phyloP scores from a whole-genome alignment of 352 stramenopile species.

The Phytophthora macrochlamydospora region DNA sequence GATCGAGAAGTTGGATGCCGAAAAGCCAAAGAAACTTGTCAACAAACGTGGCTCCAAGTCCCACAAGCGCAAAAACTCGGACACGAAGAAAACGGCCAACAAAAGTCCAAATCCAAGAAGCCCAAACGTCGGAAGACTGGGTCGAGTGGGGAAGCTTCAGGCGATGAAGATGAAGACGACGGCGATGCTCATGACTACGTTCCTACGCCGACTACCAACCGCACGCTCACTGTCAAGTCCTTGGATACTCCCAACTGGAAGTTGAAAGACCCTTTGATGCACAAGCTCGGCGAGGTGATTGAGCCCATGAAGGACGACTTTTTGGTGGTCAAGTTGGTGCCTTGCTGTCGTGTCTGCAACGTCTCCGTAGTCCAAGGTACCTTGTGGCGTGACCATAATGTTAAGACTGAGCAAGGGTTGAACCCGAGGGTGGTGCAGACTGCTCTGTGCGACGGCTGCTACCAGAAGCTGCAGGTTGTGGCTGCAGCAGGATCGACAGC shows the following conservation, averaged over 20 bases:
- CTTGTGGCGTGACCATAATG: slow-evolving; percentile 66
- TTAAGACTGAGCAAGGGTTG: slow-evolving; percentile 64
- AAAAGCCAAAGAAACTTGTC: slow-evolving; percentile 77
- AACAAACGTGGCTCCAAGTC: slow-evolving; percentile 56
- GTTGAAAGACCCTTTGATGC: slow-evolving; percentile 81
- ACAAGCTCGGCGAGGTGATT: slow-evolving; percentile 87
- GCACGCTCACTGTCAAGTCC: slow-evolving; percentile 50
- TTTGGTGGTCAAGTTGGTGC: slow-evolving; percentile 86
- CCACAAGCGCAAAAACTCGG: slow-evolving; percentile 68
- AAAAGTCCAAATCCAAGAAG: slow-evolving; percentile 88
- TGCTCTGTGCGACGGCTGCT: slow-evolving; percentile 80
- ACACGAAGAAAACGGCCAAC: slow-evolving; percentile 64
- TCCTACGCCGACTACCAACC: slow-evolving; percentile 15
- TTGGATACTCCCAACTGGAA: slow-evolving; percentile 70
- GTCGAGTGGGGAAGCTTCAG: slow-evolving; percentile 33
- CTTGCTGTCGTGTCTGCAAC: slow-evolving; percentile 84
- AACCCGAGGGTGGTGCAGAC: slow-evolving; percentile 76
- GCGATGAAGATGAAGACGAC: slow-evolving; percentile 55
- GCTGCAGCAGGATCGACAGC: slow-evolving; percentile 30
- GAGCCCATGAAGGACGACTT: slow-evolving; percentile 93
- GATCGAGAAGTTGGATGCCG: slow-evolving; percentile 89
- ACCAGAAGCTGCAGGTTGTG: slow-evolving; percentile 67
- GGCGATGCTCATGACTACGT: slow-evolving; percentile 42
- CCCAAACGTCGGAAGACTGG: slow-evolving; percentile 69
- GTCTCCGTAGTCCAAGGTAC: slow-evolving; percentile 70